phyloP scores from a whole-genome alignment of 2,329 filamentous ascomycete species.

The Rhinocladiella similis region DNA sequence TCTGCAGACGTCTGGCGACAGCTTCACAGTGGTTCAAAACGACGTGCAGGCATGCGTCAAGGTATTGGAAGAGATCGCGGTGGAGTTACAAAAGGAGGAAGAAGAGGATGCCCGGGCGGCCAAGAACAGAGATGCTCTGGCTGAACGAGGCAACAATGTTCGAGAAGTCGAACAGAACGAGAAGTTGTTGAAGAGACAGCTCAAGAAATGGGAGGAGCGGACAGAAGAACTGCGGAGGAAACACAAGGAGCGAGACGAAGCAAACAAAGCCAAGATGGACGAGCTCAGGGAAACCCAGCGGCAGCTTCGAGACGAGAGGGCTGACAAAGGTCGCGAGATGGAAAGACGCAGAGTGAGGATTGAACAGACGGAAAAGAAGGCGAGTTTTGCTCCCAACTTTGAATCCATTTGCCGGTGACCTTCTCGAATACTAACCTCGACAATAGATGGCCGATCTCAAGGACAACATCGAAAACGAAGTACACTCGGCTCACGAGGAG shows the following conservation, averaged over 20 bases:
- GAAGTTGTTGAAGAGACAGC: constrained; percentile 76
- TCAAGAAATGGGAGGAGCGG: constrained; percentile 81
- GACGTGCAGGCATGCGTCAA: constrained; percentile 89
- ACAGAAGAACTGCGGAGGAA: constrained; percentile 81
- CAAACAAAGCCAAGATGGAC: constrained; percentile 86
- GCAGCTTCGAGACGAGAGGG: constrained; percentile 78
- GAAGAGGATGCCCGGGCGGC: constrained; percentile 80
- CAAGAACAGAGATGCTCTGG: constrained; percentile 81
- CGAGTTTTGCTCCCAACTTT: constrained; percentile 40
- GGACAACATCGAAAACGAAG: constrained; percentile 94
- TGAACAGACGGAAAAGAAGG: constrained; percentile 98
- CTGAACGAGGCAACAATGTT: constrained; percentile 84
- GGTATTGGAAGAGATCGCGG: constrained; percentile 80
- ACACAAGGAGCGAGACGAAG: constrained; percentile 75
- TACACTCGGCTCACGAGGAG: constrained; percentile 86
- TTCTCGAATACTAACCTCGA: too few relatives aligned
- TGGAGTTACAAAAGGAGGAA: constrained; percentile 86
- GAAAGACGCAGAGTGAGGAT: constrained; percentile 90
- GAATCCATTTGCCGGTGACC: background rate
- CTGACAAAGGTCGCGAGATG: constrained; percentile 86
- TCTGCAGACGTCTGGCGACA: constrained; percentile 87
- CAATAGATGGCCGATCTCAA: constrained; percentile 91
- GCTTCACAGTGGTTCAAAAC: constrained; percentile 77
- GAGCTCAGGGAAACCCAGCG: constrained; percentile 78
- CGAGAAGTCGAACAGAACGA: constrained; percentile 90